phyloP scores from a whole-genome alignment of 495 filamentous ascomycete genomes.

The Talaromyces proteolyticus region DNA sequence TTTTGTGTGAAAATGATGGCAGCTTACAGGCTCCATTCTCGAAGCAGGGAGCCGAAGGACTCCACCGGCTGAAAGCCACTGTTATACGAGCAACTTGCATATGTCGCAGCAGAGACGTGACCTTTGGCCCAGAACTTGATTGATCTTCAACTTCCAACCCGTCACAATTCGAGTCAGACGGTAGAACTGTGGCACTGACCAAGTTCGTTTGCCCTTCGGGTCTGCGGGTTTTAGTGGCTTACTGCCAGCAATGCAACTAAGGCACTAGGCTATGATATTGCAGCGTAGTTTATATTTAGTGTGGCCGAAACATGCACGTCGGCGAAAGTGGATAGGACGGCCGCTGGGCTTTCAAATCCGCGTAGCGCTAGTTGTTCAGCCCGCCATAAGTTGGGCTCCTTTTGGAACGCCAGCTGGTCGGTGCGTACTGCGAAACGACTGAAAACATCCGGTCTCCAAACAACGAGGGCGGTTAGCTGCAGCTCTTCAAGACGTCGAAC shows the following conservation, averaged over 20 bases:
- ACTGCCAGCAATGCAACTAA: constrained; percentile 6
- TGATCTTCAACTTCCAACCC: not conserved
- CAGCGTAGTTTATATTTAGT: constrained; percentile 7
- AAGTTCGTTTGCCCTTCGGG: not conserved
- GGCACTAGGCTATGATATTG: constrained; percentile 2
- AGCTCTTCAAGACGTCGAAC: too few species aligned
- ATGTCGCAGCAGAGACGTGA: not conserved
- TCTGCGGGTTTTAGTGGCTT: not conserved
- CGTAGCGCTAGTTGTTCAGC: not conserved
- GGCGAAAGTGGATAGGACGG: not conserved
- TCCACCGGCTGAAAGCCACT: not conserved
- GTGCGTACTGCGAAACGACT: too few species aligned
- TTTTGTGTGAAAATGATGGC: not conserved
- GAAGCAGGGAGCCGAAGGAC: constrained; percentile 12
- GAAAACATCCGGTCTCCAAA: not conserved
- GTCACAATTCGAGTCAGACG: not conserved
- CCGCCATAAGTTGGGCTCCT: too few species aligned
- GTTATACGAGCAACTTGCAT: not conserved
- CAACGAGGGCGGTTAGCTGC: too few species aligned
- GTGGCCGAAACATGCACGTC: not conserved
- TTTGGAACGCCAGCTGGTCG: too few species aligned
- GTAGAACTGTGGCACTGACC: too few species aligned
- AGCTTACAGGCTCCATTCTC: too few species aligned
- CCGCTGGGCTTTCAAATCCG: not conserved
- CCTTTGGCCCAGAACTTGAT: not conserved